Evolutionary conservation across 805 yeast species (phyloP), one percentile per base, ranked within the genome.

Genomic region (Schwanniomyces occidentalis): DNA sequence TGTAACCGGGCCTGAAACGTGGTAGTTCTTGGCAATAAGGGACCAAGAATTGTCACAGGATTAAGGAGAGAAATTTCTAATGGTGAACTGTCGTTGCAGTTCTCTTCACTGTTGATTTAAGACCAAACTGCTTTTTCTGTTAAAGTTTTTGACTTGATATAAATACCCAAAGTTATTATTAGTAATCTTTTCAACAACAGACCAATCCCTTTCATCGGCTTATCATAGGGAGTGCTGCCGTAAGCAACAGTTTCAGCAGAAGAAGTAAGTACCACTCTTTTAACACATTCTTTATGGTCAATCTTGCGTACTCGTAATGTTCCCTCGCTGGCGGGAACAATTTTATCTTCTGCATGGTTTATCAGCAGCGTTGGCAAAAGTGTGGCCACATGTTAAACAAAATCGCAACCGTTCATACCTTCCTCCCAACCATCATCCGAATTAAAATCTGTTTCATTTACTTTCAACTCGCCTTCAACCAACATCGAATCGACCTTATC

Each of bases 341-440:
- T 6, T 17, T 17, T 10, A 12, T 16, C 5, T 26, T 17, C 16
- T 26, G 12, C 16, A 21, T 21, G 29, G 8, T 16, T 14, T 13
- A 10, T 6, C 8, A 16, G 16, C 16, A 10, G 8, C 29, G 15
- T 26, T 5, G 29, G 15, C 16, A 26, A 26, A 12, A 17, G 29
- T 5, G 29, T 13, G 10, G 29, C 29, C 4, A 26, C 29, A 8
- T 26, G 29, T 13, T 13, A 6, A 6, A 26, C 29, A 10, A 12
- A 26, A 16, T 13, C 17, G 15, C 29, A 26, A 6, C 29, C 29
- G 7, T 4, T 4, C 6, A 26, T 26, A 6, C 16, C 29, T 6
- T 26, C 29, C 12, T 26, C 17, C 29, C 29, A 26, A 13, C 29
- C 29, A 6, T 26, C 29, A 26, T 26, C 29, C 29, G 15, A 17